A percentile compares a stretch with the other conserved stretches of the same genome.
These are phyloP conservation scores for Coemansia erecta DNA, from an alignment of 192 early-diverging fungal genomes.

Conservation along the genomic window DNA sequence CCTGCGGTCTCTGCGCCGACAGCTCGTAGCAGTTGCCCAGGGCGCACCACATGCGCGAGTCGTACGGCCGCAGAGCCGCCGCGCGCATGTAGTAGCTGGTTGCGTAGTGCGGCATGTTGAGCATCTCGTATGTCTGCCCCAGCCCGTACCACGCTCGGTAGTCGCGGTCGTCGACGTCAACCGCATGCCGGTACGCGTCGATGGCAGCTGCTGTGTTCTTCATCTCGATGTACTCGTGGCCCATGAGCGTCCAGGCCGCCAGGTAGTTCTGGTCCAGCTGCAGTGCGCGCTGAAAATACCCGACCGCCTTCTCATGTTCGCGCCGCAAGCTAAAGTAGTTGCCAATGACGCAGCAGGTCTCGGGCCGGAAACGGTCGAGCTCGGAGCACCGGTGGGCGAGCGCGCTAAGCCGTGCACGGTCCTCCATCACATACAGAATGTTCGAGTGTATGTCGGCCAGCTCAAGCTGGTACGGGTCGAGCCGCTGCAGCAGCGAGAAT, in stretches of 20 bases:
- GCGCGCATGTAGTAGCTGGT: slow-evolving; percentile 81
- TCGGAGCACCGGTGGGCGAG: slow-evolving; percentile 71
- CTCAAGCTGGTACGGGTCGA: slow-evolving; percentile 80
- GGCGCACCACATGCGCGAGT: slow-evolving; percentile 84
- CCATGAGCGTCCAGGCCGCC: slow-evolving; percentile 88
- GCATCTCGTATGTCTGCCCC: slow-evolving; percentile 84
- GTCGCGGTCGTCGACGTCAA: slow-evolving; percentile 77
- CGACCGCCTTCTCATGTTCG: slow-evolving; percentile 82
- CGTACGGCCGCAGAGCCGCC: slow-evolving; percentile 66
- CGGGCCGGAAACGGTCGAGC: slow-evolving; percentile 78
- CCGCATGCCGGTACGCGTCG: slow-evolving; percentile 82
- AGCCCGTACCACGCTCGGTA: slow-evolving; percentile 92
- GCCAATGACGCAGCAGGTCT: slow-evolving; percentile 82
- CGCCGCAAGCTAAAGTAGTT: slow-evolving; percentile 86
- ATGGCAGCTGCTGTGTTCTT: slow-evolving; percentile 87
- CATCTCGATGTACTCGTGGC: slow-evolving; percentile 92
- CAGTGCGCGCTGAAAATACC: slow-evolving; percentile 82
- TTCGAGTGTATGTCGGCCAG: slow-evolving; percentile 84
- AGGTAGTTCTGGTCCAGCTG: slow-evolving; percentile 74
- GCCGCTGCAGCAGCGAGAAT: slow-evolving; percentile 68
- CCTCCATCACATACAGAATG: slow-evolving; percentile 77
- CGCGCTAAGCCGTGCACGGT: slow-evolving; percentile 65
- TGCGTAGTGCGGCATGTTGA: slow-evolving; percentile 79
- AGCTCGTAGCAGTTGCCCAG: slow-evolving; percentile 74
- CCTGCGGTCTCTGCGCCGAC: slow-evolving; percentile 52